These are phyloP conservation scores for Sugiyamaella lignohabitans DNA, from an alignment of 805 yeast genomes.

Conservation along the genomic window DNA sequence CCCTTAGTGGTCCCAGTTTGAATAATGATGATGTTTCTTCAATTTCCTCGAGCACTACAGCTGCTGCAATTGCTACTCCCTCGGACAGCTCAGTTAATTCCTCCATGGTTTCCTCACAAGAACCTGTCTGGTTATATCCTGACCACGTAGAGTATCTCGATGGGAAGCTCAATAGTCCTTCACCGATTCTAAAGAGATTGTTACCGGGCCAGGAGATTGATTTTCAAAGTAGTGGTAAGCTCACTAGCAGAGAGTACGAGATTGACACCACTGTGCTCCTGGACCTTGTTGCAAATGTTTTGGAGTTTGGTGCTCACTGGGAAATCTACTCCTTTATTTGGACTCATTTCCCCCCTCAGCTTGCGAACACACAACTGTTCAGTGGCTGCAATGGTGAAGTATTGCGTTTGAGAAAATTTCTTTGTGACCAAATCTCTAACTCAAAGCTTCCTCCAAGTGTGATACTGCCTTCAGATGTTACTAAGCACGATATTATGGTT, in stretches of 20 bases:
- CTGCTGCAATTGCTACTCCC: neutral
- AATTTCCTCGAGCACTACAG: neutral
- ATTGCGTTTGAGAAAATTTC: slow-evolving; percentile 36
- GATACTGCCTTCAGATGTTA: slow-evolving; percentile 38
- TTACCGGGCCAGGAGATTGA: slow-evolving; percentile 22
- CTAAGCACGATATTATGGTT: slow-evolving; percentile 59
- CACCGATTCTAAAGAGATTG: slow-evolving; percentile 13
- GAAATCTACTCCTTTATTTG: slow-evolving; percentile 60
- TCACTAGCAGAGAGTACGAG: slow-evolving; percentile 11
- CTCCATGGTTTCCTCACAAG: neutral
- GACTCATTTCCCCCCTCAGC: slow-evolving; percentile 66
- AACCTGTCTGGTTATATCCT: slow-evolving; percentile 54
- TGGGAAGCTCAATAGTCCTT: slow-evolving; percentile 38
- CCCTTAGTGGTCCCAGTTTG: too few relatives aligned
- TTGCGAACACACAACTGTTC: slow-evolving; percentile 53
- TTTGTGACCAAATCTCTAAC: slow-evolving; percentile 50
- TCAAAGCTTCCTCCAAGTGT: slow-evolving; percentile 39
- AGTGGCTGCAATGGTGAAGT: slow-evolving; percentile 38
- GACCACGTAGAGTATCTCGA: slow-evolving; percentile 45
- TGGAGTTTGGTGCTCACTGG: slow-evolving; percentile 58
- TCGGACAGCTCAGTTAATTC: neutral
- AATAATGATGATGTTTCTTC: neutral
- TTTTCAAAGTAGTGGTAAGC: slow-evolving; percentile 10
- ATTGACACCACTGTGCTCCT: slow-evolving; percentile 51
- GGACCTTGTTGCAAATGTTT: slow-evolving; percentile 40